Evolutionary conservation across 805 yeast genomes (phyloP).

Genomic region (Metschnikowia lochheadii): DNA sequence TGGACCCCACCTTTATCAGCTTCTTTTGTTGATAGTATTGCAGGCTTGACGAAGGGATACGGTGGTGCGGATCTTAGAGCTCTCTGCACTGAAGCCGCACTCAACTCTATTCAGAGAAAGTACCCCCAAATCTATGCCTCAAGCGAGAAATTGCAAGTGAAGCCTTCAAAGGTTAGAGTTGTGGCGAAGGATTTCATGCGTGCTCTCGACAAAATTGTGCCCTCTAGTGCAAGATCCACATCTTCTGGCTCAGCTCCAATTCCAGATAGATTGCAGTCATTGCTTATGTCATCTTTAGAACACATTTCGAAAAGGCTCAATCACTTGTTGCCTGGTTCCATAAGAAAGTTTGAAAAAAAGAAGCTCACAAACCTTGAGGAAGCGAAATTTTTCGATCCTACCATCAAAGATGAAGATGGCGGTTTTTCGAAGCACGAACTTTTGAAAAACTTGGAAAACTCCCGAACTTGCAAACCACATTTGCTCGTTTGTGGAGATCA

Average conservation of each 20-base stretch:
- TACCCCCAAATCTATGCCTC: conserved; percentile 90
- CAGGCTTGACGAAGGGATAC: conserved; percentile 85
- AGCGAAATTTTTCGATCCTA: conserved; percentile 58
- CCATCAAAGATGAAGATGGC: conserved; percentile 53
- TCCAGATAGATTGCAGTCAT: conserved; percentile 66
- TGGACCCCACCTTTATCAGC: conserved; percentile 76
- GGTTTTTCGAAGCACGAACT: conserved; percentile 70
- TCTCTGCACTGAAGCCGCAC: conserved; percentile 91
- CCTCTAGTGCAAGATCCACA: conserved; percentile 86
- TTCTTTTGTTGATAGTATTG: conserved; percentile 59
- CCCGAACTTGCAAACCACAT: conserved; percentile 80
- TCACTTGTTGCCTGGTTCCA: conserved; percentile 53
- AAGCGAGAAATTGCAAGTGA: conserved; percentile 65
- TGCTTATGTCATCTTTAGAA: conserved; percentile 51
- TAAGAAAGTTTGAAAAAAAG: conserved; percentile 35
- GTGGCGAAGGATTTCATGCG: conserved; percentile 79
- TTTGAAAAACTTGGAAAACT: conserved; percentile 41
- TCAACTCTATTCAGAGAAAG: conserved; percentile 83
- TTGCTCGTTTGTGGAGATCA: conserved; percentile 64
- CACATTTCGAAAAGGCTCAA: conserved; percentile 47
- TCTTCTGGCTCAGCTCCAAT: conserved; percentile 71
- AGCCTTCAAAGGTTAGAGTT: conserved; percentile 68
- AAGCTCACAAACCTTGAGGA: conserved; percentile 61
- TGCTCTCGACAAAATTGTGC: conserved; percentile 82
- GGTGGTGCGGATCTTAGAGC: conserved; percentile 98